Conservation (phyloP, 2,329 filamentous ascomycete genomes). For the Talaromyces sp. region DNA sequence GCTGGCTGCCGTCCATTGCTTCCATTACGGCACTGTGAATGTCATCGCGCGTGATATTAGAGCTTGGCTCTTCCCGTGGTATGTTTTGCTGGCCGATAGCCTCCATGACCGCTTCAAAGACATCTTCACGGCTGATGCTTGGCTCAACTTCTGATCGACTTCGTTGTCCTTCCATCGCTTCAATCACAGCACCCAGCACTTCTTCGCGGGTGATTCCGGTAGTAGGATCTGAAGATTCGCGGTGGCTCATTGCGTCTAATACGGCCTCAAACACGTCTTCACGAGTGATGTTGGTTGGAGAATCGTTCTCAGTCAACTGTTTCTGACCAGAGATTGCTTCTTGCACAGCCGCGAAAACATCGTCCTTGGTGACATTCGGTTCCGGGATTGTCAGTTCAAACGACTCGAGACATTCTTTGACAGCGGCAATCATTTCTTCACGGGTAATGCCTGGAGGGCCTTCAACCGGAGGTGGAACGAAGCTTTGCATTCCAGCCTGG, state of each 20-base stretch:
- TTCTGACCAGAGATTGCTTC: slow-evolving; percentile 13
- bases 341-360: slow-evolving; percentile 13
- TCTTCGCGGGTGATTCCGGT: slow-evolving; percentile 43
- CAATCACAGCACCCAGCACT: slow-evolving; percentile 48
- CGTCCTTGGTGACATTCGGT: slow-evolving; percentile 14
- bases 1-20: slow-evolving; percentile 48
- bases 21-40: slow-evolving; percentile 56
- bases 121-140: slow-evolving; percentile 15
- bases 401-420: slow-evolving; percentile 80
- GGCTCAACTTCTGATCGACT: slow-evolving; percentile 27
- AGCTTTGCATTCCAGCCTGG: slow-evolving; percentile 78
- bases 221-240: slow-evolving; percentile 15
- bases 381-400: slow-evolving; percentile 53
- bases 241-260: slow-evolving; percentile 18
- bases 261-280: slow-evolving; percentile 63
- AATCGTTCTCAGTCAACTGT: not conserved
- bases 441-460: slow-evolving; percentile 42
- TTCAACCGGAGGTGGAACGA: slow-evolving; percentile 67
- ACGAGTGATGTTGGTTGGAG: slow-evolving; percentile 8
- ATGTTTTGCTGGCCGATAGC: slow-evolving; percentile 17
- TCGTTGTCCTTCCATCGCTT: slow-evolving; percentile 26
- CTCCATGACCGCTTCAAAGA: slow-evolving; percentile 11
- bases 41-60: slow-evolving; percentile 47
- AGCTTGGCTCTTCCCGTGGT: not conserved
- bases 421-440: slow-evolving; percentile 26